Evolutionary conservation across 192 early-diverging fungal species (phyloP).

Genomic region (Backusella mclennaniae): DNA sequence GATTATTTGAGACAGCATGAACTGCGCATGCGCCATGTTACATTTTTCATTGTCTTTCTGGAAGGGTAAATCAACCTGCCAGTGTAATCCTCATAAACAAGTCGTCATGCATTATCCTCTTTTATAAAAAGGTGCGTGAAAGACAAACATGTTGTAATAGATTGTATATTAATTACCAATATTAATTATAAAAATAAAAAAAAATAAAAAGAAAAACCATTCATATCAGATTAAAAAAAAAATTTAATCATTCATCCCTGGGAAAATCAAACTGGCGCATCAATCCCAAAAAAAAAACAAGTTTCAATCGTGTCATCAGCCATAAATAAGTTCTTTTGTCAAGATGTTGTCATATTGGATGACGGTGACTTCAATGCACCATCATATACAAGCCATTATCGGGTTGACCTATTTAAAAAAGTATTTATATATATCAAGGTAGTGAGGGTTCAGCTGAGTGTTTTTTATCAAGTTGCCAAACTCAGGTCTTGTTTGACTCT

Average conservation of each 20-base stretch:
- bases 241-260: not conserved
- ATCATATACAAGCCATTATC: not conserved
- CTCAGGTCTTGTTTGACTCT: not conserved
- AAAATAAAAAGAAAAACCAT: too few relatives aligned
- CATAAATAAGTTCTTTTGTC: not conserved
- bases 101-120: not conserved
- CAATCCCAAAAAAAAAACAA: not conserved
- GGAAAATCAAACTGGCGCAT: not conserved
- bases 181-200: too few relatives aligned
- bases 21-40: not conserved
- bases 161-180: too few relatives aligned
- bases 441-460: not conserved
- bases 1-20: not conserved
- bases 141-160: too few relatives aligned
- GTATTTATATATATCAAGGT: not conserved
- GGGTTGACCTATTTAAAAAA: not conserved
- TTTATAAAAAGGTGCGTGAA: not conserved
- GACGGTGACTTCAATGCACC: too few relatives aligned
- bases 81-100: too few relatives aligned
- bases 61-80: not conserved
- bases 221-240: not conserved
- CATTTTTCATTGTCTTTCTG: not conserved
- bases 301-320: not conserved
- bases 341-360: not conserved
- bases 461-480: not conserved